Evolutionary conservation across 352 stramenopile species (phyloP).

Genomic region (Pythium sp.): DNA sequence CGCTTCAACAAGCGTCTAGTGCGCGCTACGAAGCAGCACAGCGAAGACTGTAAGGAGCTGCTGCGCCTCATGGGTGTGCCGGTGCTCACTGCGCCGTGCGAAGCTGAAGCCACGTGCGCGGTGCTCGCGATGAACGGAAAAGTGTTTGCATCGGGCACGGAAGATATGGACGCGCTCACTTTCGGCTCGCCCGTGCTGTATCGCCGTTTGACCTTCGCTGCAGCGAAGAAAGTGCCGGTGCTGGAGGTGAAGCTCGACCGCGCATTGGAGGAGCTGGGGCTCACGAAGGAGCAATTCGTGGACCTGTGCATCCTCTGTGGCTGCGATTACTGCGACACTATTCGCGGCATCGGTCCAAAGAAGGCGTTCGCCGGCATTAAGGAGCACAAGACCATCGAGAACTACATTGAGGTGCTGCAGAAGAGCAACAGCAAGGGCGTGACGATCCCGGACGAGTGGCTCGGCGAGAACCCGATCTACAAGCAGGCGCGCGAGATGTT

Average conservation of each 20-base stretch:
- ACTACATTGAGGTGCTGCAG: conserved; percentile 90
- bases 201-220: conserved; percentile 87
- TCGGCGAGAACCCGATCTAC: conserved; percentile 89
- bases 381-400: conserved; percentile 95
- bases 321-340: conserved; percentile 98
- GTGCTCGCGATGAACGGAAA: conserved; percentile 90
- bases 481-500: conserved; percentile 94
- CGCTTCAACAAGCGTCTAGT: conserved; percentile 93
- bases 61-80: conserved; percentile 95
- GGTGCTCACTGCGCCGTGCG: conserved; percentile 95
- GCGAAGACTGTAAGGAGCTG: conserved; percentile 92
- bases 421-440: conserved; percentile 83
- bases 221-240: conserved; percentile 89
- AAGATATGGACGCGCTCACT: conserved; percentile 99
- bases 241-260: conserved; percentile 90
- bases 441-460: conserved; percentile 81
- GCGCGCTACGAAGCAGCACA: conserved; percentile 89
- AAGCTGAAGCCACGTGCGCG: conserved; percentile 98
- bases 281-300: conserved; percentile 96
- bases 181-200: conserved; percentile 97
- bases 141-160: conserved; percentile 94
- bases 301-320: conserved; percentile 99
- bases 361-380: conserved; percentile 97
- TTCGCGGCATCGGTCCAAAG: conserved; percentile 97
- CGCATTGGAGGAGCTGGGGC: conserved; percentile 90